These are phyloP conservation scores for Carex cristatella DNA, from an alignment of 176 grass and related monocot species.

Conservation along the genomic window DNA sequence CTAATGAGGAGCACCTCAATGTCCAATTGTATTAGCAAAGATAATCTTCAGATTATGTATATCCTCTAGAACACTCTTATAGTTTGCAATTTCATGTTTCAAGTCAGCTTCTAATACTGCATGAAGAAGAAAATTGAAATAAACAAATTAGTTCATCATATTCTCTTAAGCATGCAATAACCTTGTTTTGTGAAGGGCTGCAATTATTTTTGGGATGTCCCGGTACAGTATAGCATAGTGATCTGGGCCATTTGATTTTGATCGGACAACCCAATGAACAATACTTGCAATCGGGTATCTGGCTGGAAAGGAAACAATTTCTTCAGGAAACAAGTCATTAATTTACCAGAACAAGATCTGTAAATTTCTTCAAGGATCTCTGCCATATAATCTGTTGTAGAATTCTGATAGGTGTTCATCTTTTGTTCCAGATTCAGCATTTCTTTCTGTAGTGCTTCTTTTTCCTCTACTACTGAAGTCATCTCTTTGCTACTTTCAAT, in stretches of 20 bases:
- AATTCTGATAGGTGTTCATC: slow-evolving; percentile 56
- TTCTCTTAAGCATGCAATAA: neutral
- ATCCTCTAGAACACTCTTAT: slow-evolving; percentile 53
- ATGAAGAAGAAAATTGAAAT: slow-evolving; percentile 18
- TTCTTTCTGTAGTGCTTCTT: slow-evolving; percentile 54
- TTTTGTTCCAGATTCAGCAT: slow-evolving; percentile 39
- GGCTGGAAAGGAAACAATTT: neutral
- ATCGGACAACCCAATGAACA: too few species aligned
- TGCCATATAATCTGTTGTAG: slow-evolving; percentile 63
- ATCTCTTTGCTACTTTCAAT: slow-evolving; percentile 33
- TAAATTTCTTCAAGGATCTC: slow-evolving; percentile 69
- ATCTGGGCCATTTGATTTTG: neutral
- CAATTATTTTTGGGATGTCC: neutral
- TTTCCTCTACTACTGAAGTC: slow-evolving; percentile 47
- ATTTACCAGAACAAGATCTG: slow-evolving; percentile 52
- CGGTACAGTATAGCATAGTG: too few species aligned
- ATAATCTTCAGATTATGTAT: slow-evolving; percentile 62
- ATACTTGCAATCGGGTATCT: neutral
- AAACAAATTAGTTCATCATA: neutral
- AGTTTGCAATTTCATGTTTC: slow-evolving; percentile 35
- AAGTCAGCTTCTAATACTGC: slow-evolving; percentile 76
- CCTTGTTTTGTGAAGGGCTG: neutral
- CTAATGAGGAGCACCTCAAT: slow-evolving; percentile 18
- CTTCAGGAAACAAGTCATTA: neutral
- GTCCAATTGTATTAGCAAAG: slow-evolving; percentile 37